Base-by-base conservation (phyloP, 179 eudicot genomes). In the Vitellaria paradoxa region DNA sequence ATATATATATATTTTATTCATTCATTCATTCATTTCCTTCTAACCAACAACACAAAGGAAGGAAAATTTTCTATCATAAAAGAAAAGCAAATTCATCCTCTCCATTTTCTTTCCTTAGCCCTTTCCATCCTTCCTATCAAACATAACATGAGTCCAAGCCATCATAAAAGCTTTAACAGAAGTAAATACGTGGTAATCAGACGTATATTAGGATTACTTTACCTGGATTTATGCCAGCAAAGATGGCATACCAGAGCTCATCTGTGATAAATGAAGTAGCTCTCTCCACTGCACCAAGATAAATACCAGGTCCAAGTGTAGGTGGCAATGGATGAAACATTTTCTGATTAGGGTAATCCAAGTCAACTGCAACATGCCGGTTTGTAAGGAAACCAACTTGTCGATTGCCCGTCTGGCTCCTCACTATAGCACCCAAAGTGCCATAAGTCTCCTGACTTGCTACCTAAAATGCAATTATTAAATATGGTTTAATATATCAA, bases 291-390 rank as follows among this genome's bases (percentile, higher is more conserved):
- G 98, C 93, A 70, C 98, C 98, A 64, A 94, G 89, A 84, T 94
- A 94, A 47, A 94, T 92, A 55, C 97, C 97, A 72, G 98, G 98
- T 80, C 98, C 98, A 83, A 94, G 97, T 68, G 88, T 93, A 26
- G 98, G 98, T 26, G 98, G 98, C 74, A 94, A 81, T 20, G 98
- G 98, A 83, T 94, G 98, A 80, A 93, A 94, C 98, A 94, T 94
- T 83, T 94, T 94, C 82, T 94, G 98, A 75, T 85, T 94, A 74
- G 98, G 98, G 81, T 93, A 94, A 83, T 94, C 98, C 61, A 94
- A 77, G 85, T 93, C 91, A 78, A 94, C 98, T 20, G 98, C 98
- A 68, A 94, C 98, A 86, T 91, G 97, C 65, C 98, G 89, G 75
- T 93, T 93, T 30, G 98, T 94, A 68, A 94, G 97, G 85, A 94